Conservation (phyloP, 75 land plant genomes). For the Larix kaempferi region DNA sequence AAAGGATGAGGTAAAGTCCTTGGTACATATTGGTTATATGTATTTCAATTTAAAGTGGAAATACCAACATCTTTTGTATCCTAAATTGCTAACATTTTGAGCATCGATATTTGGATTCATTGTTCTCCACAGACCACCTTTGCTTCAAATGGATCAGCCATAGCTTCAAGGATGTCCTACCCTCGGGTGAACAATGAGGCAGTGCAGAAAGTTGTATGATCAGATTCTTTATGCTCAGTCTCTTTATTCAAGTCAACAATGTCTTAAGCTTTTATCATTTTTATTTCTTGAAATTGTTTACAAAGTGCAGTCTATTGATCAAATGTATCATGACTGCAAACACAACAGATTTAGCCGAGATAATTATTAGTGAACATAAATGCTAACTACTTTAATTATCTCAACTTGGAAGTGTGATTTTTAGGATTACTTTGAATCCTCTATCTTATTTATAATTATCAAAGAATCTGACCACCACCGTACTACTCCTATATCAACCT, state of each 20-base stretch:
- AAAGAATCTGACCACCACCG: slow-evolving; percentile 71
- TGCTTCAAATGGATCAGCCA: slow-evolving; percentile 34
- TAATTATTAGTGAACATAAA: not conserved
- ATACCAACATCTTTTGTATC: too few relatives aligned
- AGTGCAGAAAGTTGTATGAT: slow-evolving; percentile 29
- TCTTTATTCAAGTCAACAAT: not conserved
- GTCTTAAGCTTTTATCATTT: not conserved
- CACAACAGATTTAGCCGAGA: too few relatives aligned
- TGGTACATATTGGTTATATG: not conserved
- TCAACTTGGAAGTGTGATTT: not conserved
- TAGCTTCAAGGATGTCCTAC: slow-evolving; percentile 28
- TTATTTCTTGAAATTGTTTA: not conserved
- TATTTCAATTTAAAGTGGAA: not conserved
- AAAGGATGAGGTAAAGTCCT: slow-evolving; percentile 59
- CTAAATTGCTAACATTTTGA: too few relatives aligned
- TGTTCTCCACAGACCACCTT: slow-evolving; percentile 33
- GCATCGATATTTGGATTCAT: too few relatives aligned
- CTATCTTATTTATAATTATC: slow-evolving; percentile 9
- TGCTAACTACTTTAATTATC: too few relatives aligned
- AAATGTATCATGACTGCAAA: not conserved
- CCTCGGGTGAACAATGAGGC: slow-evolving; percentile 33
- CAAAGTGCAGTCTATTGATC: not conserved
- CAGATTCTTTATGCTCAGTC: too few relatives aligned
- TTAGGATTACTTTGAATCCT: not conserved
- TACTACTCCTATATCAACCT: slow-evolving; percentile 50